These are phyloP conservation scores for Colletotrichum orchidophilum DNA, from an alignment of 2,329 filamentous ascomycete genomes.

Conservation along the genomic window DNA sequence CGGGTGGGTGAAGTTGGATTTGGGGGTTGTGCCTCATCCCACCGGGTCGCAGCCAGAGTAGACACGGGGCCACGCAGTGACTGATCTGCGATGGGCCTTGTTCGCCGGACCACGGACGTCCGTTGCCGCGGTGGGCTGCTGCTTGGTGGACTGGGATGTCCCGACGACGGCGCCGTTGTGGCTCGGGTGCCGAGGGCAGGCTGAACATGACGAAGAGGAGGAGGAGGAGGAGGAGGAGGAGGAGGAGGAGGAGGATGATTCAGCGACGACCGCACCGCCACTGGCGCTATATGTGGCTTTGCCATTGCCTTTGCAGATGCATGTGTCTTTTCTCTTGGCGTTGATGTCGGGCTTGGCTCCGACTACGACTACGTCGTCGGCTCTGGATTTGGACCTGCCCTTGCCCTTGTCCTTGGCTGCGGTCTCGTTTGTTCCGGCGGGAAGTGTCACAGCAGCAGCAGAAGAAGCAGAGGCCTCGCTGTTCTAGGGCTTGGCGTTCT, in stretches of 20 bases:
- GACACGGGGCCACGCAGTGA: conserved; percentile 11
- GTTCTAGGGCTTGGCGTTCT: conserved; percentile 22
- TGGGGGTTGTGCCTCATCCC: not conserved
- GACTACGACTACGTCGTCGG: not conserved
- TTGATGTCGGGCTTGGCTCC: not conserved
- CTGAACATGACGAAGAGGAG: not conserved
- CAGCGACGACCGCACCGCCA: not conserved
- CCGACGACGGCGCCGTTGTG: not conserved
- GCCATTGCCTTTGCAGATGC: not conserved
- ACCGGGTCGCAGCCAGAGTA: conserved; percentile 12
- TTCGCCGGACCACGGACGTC: not conserved
- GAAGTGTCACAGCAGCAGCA: not conserved
- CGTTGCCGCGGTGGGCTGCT: not conserved
- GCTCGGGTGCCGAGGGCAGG: not conserved
- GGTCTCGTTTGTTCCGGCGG: too few relatives aligned
- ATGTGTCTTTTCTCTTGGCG: not conserved
- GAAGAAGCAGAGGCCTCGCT: not conserved
- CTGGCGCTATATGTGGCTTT: not conserved
- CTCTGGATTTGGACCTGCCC: not conserved
- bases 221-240: not conserved
- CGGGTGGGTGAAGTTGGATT: not conserved
- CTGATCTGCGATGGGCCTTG: not conserved
- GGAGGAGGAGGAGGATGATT: not conserved
- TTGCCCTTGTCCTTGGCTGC: not conserved
- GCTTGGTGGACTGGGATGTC: conserved; percentile 4